Evolutionary conservation across 176 grass and related monocot genomes (phyloP).

Genomic region (Zea mays): Zm-B73-REFERENCE-NAM-5.0 NC_050099.1:111281501-111282000

Average conservation of each 20-base stretch:
- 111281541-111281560: not conserved
- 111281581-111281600: not conserved
- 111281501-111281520: not conserved
- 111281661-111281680: conserved; percentile 11
- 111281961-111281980: too few species aligned
- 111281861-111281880: conserved; percentile 37
- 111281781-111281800: conserved; percentile 44
- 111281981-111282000: too few species aligned
- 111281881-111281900: too few species aligned
- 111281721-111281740: conserved; percentile 43
- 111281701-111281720: conserved; percentile 35
- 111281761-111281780: conserved; percentile 45
- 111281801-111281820: conserved; percentile 23
- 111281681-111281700: conserved; percentile 25
- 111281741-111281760: conserved; percentile 47
- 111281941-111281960: too few species aligned
- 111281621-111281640: not conserved
- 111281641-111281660: not conserved
- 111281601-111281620: not conserved
- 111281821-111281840: conserved; percentile 40
- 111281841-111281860: conserved; percentile 42
- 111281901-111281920: too few species aligned
- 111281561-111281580: not conserved
- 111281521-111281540: not conserved
- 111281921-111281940: too few species aligned